A percentile compares a stretch with the other conserved stretches of the same genome.
phyloP scores from a whole-genome alignment of 768 basidiomycete species.

The Grammothele lineata region DNA sequence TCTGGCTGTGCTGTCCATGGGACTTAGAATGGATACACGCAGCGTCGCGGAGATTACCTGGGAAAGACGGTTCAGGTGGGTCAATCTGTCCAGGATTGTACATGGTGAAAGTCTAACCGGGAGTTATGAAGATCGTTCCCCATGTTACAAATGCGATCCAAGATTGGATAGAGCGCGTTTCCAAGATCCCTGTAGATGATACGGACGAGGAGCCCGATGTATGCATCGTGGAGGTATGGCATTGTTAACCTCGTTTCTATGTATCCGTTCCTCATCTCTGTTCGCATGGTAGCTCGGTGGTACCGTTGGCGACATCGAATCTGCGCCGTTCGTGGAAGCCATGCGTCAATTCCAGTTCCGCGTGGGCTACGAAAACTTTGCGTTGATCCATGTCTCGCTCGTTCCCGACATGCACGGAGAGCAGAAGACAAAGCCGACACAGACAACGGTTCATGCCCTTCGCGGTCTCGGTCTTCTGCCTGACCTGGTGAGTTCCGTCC shows the following conservation, averaged over 20 bases:
- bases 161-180: constrained; percentile 96
- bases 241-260: neutral
- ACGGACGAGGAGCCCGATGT: constrained; percentile 92
- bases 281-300: constrained; percentile 74
- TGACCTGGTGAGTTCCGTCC: constrained; percentile 63
- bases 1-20: too few relatives aligned
- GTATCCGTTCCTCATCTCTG: neutral
- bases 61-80: constrained; percentile 94
- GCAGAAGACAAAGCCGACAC: constrained; percentile 98
- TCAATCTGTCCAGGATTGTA: neutral
- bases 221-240: constrained; percentile 87
- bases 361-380: constrained; percentile 94
- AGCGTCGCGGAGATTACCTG: constrained; percentile 85
- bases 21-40: too few relatives aligned
- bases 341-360: constrained; percentile 99
- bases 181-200: constrained; percentile 92
- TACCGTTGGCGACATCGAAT: constrained; percentile 98
- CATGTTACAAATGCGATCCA: constrained; percentile 97
- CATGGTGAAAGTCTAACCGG: neutral
- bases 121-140: constrained; percentile 69
- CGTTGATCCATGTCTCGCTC: constrained; percentile 92
- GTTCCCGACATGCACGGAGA: constrained; percentile 99
- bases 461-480: constrained; percentile 90
- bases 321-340: constrained; percentile 95
- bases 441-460: constrained; percentile 92